Evolutionary conservation across 176 grass and related monocot species (phyloP).

Genomic region (Lolium multiflorum): DNA sequence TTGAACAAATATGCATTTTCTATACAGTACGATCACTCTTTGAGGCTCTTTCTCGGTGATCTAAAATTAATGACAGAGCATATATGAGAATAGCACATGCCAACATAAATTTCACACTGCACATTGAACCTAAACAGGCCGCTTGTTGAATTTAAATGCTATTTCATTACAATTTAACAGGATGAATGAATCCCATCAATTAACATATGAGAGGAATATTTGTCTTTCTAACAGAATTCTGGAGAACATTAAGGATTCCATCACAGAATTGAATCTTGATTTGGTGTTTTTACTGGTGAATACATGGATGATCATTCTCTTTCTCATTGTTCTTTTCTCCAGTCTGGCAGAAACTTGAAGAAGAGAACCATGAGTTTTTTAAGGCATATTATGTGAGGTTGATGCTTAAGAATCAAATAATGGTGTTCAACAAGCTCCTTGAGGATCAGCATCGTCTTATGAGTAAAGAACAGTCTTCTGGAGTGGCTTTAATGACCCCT

Average conservation of each 20-base stretch:
- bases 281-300: slow-evolving; percentile 24
- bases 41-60: neutral
- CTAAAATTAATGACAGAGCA: neutral
- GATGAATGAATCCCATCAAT: neutral
- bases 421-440: slow-evolving; percentile 82
- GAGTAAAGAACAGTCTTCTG: slow-evolving; percentile 73
- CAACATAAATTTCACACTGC: neutral
- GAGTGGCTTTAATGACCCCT: slow-evolving; percentile 55
- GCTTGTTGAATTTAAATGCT: neutral
- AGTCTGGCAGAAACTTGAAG: slow-evolving; percentile 99
- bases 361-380: slow-evolving; percentile 97
- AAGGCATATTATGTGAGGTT: slow-evolving; percentile 96
- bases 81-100: neutral
- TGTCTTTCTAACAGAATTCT: slow-evolving; percentile 29
- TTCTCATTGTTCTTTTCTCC: slow-evolving; percentile 40
- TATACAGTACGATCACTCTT: neutral
- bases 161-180: neutral
- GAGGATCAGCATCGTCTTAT: slow-evolving; percentile 76
- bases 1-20: neutral
- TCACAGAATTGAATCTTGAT: neutral
- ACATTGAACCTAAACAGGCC: neutral
- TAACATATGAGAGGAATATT: slow-evolving; percentile 21
- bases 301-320: neutral
- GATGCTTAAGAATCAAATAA: slow-evolving; percentile 96
- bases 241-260: neutral